phyloP scores from a whole-genome alignment of 345 rosid genomes.

The sweet orange (Citrus sinensis) region DNA sequence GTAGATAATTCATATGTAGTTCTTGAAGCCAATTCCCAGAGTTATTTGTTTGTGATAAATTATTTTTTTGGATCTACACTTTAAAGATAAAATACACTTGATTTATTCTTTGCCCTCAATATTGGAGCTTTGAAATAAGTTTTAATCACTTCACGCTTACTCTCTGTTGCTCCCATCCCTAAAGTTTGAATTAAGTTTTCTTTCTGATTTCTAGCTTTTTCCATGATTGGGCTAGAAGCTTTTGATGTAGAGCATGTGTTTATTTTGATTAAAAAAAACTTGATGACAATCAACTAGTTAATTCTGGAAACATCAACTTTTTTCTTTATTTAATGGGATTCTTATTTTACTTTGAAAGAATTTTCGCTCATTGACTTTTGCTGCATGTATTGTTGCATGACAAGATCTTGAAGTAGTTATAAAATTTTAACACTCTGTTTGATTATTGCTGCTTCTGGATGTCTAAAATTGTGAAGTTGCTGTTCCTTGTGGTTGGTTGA shows the following conservation, averaged over 20 bases:
- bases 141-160: background rate
- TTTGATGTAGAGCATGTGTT: background rate
- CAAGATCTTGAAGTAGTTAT: background rate
- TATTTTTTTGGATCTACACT: slow-evolving; percentile 24
- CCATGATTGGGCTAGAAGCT: background rate
- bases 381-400: background rate
- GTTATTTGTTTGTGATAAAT: background rate
- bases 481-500: background rate
- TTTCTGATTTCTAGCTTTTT: too few relatives aligned
- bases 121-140: too few relatives aligned
- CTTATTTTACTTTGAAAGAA: background rate
- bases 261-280: too few relatives aligned
- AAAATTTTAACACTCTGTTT: background rate
- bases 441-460: background rate
- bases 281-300: too few relatives aligned
- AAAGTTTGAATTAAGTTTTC: too few relatives aligned
- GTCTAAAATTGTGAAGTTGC: background rate
- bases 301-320: too few relatives aligned
- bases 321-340: too few relatives aligned
- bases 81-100: background rate
- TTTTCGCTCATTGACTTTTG: background rate
- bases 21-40: slow-evolving; percentile 2
- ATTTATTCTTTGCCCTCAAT: background rate
- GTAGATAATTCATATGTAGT: background rate
- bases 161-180: background rate